phyloP scores from a whole-genome alignment of 495 filamentous ascomycete genomes.

The Penicilliopsis zonata region DNA sequence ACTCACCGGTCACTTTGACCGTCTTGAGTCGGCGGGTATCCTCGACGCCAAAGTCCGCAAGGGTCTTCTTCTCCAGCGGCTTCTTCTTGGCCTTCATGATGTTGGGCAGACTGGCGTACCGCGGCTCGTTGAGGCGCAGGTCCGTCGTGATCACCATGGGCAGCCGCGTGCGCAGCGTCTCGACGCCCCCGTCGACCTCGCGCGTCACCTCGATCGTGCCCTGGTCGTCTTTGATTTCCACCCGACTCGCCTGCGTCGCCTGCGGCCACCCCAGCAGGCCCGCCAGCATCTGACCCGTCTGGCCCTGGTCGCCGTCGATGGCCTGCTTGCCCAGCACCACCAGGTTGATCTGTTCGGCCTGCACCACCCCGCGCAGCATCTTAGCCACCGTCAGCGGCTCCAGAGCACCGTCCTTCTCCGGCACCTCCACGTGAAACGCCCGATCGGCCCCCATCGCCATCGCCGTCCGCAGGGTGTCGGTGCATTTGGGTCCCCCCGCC shows the following conservation, averaged over 20 bases:
- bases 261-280: constrained; percentile 86
- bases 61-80: constrained; percentile 78
- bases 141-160: constrained; percentile 93
- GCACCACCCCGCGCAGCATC: constrained; percentile 63
- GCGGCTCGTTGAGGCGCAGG: constrained; percentile 84
- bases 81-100: constrained; percentile 99
- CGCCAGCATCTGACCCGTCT: constrained; percentile 98
- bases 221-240: constrained; percentile 51
- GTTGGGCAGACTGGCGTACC: constrained; percentile 91
- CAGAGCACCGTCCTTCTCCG: constrained; percentile 42
- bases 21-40: constrained; percentile 69
- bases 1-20: constrained; percentile 70
- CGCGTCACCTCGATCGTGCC: constrained; percentile 59
- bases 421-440: constrained; percentile 69
- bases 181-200: constrained; percentile 91
- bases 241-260: constrained; percentile 81
- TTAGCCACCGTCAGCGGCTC: constrained; percentile 90
- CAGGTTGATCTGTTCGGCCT: constrained; percentile 74
- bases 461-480: constrained; percentile 81
- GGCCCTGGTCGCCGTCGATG: constrained; percentile 89
- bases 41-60: constrained; percentile 70
- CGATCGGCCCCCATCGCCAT: constrained; percentile 99
- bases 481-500: constrained; percentile 75
- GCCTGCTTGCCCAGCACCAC: constrained; percentile 94
- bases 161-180: constrained; percentile 73